phyloP scores from a whole-genome alignment of 345 rosid genomes.

The Ceriops decandra region DNA sequence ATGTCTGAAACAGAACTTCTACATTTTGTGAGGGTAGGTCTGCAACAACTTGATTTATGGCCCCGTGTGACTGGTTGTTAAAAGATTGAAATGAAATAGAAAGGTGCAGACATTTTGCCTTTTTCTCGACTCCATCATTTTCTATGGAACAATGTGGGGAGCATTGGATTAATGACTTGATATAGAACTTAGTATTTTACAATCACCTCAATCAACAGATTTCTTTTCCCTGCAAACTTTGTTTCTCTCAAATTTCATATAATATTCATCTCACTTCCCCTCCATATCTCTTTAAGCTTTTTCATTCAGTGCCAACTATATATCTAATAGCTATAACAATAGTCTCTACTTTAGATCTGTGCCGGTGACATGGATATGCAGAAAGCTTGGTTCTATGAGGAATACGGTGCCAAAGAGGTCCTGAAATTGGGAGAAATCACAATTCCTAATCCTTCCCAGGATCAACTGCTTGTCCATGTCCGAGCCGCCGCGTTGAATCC shows the following conservation, averaged over 20 bases:
- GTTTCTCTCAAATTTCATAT: background rate
- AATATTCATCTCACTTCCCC: background rate
- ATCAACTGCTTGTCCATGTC: constrained; percentile 39
- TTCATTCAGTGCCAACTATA: background rate
- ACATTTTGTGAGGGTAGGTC: too few relatives aligned
- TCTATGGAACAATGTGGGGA: too few relatives aligned
- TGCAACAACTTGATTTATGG: too few relatives aligned
- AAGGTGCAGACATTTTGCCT: too few relatives aligned
- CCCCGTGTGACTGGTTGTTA: too few relatives aligned
- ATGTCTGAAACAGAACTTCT: too few relatives aligned
- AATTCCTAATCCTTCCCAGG: constrained; percentile 27
- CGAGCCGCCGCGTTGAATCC: constrained; percentile 48
- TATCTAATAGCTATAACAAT: background rate
- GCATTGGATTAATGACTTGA: too few relatives aligned
- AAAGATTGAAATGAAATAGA: too few relatives aligned
- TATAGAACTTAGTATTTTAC: too few relatives aligned
- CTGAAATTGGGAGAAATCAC: constrained; percentile 40
- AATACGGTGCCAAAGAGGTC: constrained; percentile 44
- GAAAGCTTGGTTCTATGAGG: constrained; percentile 43
- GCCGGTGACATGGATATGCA: constrained; percentile 25
- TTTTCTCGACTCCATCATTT: too few relatives aligned
- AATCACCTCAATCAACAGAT: too few relatives aligned
- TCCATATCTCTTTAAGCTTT: background rate
- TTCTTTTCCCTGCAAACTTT: background rate
- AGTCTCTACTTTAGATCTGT: background rate